Conservation (phyloP, 140 eudicot species). For the Bidens hawaiensis region DNA sequence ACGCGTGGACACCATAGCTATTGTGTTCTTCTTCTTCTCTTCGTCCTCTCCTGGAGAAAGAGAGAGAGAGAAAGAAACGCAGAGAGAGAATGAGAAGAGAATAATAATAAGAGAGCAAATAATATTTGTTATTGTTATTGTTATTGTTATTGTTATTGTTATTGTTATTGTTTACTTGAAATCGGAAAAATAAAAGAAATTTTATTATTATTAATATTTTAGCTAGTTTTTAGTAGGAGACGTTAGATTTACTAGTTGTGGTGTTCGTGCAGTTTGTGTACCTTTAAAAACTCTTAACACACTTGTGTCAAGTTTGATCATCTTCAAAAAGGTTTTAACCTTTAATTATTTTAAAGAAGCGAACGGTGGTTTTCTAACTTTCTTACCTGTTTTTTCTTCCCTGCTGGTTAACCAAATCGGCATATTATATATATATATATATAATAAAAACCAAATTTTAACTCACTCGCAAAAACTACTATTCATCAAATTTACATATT, state of each 20-base stretch:
- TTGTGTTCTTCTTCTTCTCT: conserved; percentile 2
- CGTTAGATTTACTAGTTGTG: conserved; percentile 29
- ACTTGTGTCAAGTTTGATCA: background rate
- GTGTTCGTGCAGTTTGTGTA: conserved; percentile 1
- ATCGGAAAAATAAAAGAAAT: background rate
- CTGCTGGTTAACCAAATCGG: too few relatives aligned
- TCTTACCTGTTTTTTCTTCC: too few relatives aligned
- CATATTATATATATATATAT: too few relatives aligned
- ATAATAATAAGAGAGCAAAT: conserved; percentile 16
- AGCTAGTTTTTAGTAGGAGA: conserved; percentile 19
- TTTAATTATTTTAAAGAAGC: too few relatives aligned
- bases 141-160: too few relatives aligned
- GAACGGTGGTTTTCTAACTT: too few relatives aligned
- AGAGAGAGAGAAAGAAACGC: conserved; percentile 27
- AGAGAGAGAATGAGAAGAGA: conserved; percentile 38
- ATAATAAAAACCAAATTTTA: too few relatives aligned
- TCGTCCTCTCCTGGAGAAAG: conserved; percentile 26
- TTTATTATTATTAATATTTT: too few relatives aligned
- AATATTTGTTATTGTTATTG: too few relatives aligned
- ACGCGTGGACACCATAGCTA: conserved; percentile 69
- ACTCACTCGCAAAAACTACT: too few relatives aligned
- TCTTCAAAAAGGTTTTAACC: too few relatives aligned
- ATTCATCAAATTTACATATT: too few relatives aligned
- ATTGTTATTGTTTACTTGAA: background rate
- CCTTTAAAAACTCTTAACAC: background rate